Conservation (phyloP, 139 green algal species). For the Bryopsis sp. region DNA sequence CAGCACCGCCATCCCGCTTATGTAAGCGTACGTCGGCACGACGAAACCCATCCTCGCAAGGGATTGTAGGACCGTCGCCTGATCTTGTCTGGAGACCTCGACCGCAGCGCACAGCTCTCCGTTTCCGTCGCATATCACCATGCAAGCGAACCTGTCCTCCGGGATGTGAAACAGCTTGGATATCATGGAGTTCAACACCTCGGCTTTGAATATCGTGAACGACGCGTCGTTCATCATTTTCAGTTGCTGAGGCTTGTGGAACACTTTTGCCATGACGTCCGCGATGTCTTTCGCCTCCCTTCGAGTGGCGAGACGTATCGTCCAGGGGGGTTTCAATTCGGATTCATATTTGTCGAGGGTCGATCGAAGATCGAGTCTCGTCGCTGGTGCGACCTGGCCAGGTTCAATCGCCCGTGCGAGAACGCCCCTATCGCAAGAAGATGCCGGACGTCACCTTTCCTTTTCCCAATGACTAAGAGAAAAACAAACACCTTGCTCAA, state of each 20-base stretch:
- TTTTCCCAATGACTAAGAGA: too few relatives aligned
- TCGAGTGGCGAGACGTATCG: not conserved
- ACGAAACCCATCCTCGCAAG: conserved; percentile 1
- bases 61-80: conserved; percentile 13
- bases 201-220: conserved; percentile 27
- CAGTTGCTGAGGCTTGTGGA: not conserved
- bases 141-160: conserved; percentile 21
- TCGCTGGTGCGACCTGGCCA: too few relatives aligned
- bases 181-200: conserved; percentile 25
- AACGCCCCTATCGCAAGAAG: too few relatives aligned
- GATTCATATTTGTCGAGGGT: too few relatives aligned
- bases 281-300: not conserved
- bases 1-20: conserved; percentile 31
- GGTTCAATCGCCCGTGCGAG: too few relatives aligned
- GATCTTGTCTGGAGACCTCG: conserved; percentile 22
- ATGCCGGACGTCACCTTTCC: too few relatives aligned
- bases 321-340: too few relatives aligned
- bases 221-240: conserved; percentile 18
- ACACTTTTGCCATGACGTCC: not conserved
- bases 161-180: conserved; percentile 7
- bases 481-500: too few relatives aligned
- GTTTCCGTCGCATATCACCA: conserved; percentile 21
- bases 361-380: too few relatives aligned
- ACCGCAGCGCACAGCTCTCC: conserved; percentile 19
- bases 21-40: conserved; percentile 21